Percentiles rank a stretch among this genome's conserved stretches.
These are phyloP conservation scores for Eragrostis tef DNA, from an alignment of 202 grass and related monocot genomes.

Conservation along the genomic window DNA sequence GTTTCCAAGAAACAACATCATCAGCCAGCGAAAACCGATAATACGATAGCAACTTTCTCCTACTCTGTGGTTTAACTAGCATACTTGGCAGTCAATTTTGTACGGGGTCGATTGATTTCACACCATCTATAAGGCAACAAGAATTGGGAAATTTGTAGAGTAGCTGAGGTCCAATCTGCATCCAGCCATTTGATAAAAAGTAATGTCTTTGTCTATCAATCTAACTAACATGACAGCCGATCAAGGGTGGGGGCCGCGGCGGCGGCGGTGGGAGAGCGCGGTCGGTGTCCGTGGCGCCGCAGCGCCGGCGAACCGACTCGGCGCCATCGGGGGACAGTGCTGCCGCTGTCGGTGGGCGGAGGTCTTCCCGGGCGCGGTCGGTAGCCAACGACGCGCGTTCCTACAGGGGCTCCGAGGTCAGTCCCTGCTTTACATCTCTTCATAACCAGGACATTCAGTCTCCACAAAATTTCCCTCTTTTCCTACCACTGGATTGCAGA, in stretches of 20 bases:
- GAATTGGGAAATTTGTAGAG: not conserved
- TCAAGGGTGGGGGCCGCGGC: not conserved
- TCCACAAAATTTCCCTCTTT: not conserved
- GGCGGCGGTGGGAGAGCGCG: slow-evolving; percentile 40
- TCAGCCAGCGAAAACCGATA: no score
- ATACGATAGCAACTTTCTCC: no score
- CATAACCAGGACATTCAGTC: not conserved
- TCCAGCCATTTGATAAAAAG: no score
- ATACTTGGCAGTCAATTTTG: no score
- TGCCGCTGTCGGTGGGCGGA: not conserved
- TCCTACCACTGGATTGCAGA: not conserved
- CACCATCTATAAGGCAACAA: no score
- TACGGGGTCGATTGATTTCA: no score
- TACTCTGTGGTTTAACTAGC: no score
- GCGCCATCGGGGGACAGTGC: not conserved
- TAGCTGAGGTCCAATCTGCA: not conserved
- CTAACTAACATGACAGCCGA: not conserved
- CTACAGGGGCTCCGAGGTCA: slow-evolving; percentile 37
- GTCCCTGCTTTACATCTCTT: slow-evolving; percentile 4
- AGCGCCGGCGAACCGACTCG: slow-evolving; percentile 1
- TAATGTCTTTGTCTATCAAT: not conserved
- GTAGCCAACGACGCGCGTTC: not conserved
- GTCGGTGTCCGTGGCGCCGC: slow-evolving; percentile 50
- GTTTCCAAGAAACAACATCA: no score
- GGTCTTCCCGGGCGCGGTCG: slow-evolving; percentile 14